These are phyloP conservation scores for Pestalotiopsis sp. DNA, from an alignment of 2,329 filamentous ascomycete species.

Conservation along the genomic window DNA sequence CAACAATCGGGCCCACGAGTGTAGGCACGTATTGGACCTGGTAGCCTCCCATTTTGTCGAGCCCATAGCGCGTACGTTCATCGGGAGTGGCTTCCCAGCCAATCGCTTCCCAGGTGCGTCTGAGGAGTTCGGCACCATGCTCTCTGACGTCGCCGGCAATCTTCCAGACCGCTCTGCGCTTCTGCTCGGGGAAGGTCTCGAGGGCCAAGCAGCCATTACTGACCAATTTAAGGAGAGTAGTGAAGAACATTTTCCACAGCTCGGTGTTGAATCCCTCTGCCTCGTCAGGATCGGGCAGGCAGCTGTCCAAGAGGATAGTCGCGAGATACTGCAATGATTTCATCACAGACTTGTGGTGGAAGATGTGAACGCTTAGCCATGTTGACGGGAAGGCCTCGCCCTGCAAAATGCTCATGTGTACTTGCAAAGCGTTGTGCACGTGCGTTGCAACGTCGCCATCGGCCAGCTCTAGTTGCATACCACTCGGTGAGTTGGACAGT, in stretches of 20 bases:
- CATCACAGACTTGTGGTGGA: constrained; percentile 88
- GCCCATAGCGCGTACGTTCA: constrained; percentile 73
- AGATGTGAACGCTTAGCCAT: constrained; percentile 93
- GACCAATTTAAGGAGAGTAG: constrained; percentile 83
- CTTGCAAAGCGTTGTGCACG: constrained; percentile 75
- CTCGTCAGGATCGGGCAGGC: constrained; percentile 86
- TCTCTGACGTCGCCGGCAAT: constrained; percentile 96
- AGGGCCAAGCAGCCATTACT: constrained; percentile 85
- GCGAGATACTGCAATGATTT: constrained; percentile 81
- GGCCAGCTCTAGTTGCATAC: constrained; percentile 73
- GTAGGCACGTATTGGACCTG: constrained; percentile 97
- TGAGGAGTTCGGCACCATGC: constrained; percentile 81
- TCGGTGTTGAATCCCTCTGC: constrained; percentile 91
- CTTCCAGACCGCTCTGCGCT: constrained; percentile 95
- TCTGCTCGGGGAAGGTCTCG: constrained; percentile 96
- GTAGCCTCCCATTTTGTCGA: constrained; percentile 88
- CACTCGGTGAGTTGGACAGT: constrained; percentile 70
- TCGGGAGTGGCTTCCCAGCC: constrained; percentile 90
- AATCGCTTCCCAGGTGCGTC: constrained; percentile 89
- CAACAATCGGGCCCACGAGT: constrained; percentile 86
- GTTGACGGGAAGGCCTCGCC: constrained; percentile 85
- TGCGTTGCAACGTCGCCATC: constrained; percentile 75
- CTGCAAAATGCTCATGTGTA: constrained; percentile 85
- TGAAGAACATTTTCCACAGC: constrained; percentile 92
- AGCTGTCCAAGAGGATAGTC: constrained; percentile 75